Base-by-base conservation (phyloP, 73 alveolate species). In the Tetrahymena malaccensis region DNA sequence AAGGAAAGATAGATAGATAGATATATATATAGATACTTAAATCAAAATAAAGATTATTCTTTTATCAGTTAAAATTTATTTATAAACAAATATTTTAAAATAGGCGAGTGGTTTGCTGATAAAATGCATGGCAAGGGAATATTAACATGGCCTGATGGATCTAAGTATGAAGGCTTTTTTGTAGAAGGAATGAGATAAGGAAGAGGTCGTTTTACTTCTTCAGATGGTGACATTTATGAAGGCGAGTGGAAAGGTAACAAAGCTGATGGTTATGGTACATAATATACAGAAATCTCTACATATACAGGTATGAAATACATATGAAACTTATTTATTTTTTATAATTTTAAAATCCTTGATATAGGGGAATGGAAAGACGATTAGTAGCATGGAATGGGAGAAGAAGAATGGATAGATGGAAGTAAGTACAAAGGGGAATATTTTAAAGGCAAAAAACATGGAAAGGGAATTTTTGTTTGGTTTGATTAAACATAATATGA, bases 351-450 rank as follows among this genome's bases (percentile, higher is more conserved):
- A 70, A 70, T 22, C 10, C 9, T 50, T 19, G 19, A 95, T 34
- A 35, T 27, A 50, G 97, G 97, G 19, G 70, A 89, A 56, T 95
- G 97, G 97, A 70, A 70, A 13, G 56, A 95, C 25, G 93, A 56
- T 25, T 43, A 85, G 93, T 85, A 95, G 43, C 84, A 95, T 95
- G 97, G 97, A 8, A 16, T 35, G 85, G 97, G 97, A n/a, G 58
- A 43, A 85, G 97, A 95, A 55, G 85, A 34, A 35, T 95, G 84
- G 83, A 94, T 94, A 3, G 94, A 85, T 35, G 94, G 95, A 89
- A 85, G 94, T 22, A 33, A 85, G 9, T 95, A 35, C 55, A n/a
- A 89, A 35, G 97, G 97, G 9, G 94, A 31, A 10, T 95, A 50
- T 93, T 43, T 27, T 19, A 89, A 58, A 31, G 95, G 95, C 8